phyloP scores from a whole-genome alignment of 1,284 basidiomycete genomes.

The Ceratorhiza oryzae-sativae region DNA sequence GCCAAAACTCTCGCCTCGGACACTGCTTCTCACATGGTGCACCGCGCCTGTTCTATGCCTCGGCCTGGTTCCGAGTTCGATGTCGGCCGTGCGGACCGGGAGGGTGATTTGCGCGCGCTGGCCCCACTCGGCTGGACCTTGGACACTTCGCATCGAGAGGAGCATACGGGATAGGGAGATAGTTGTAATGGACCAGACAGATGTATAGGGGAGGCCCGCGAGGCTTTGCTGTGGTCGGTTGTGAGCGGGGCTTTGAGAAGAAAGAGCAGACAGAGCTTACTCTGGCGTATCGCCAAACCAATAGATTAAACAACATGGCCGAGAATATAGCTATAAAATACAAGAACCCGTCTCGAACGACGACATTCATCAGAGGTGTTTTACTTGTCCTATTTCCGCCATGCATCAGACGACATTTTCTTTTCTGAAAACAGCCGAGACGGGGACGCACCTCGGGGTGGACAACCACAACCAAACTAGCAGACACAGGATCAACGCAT shows the following conservation, averaged over 20 bases:
- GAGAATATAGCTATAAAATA: conserved; percentile 26
- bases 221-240: not conserved
- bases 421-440: not conserved
- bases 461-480: conserved; percentile 22
- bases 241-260: not conserved
- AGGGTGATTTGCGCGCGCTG: conserved; percentile 8
- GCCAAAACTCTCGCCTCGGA: not conserved
- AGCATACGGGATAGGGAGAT: conserved; percentile 16
- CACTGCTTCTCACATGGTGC: not conserved
- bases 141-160: conserved; percentile 11
- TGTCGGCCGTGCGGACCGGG: not conserved
- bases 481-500: conserved; percentile 7
- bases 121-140: conserved; percentile 30
- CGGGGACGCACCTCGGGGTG: conserved; percentile 11
- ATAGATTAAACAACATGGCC: conserved; percentile 24
- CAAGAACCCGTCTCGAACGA: conserved; percentile 19
- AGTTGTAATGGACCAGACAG: conserved; percentile 12
- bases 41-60: not conserved
- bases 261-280: not conserved
- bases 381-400: conserved; percentile 3
- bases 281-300: conserved; percentile 20
- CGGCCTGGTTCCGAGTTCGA: not conserved
- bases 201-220: not conserved
- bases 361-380: conserved; percentile 14
- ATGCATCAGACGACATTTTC: conserved; percentile 5